phyloP scores from a whole-genome alignment of 2,329 filamentous ascomycete genomes.

The Ceratocystis ficicola region DNA sequence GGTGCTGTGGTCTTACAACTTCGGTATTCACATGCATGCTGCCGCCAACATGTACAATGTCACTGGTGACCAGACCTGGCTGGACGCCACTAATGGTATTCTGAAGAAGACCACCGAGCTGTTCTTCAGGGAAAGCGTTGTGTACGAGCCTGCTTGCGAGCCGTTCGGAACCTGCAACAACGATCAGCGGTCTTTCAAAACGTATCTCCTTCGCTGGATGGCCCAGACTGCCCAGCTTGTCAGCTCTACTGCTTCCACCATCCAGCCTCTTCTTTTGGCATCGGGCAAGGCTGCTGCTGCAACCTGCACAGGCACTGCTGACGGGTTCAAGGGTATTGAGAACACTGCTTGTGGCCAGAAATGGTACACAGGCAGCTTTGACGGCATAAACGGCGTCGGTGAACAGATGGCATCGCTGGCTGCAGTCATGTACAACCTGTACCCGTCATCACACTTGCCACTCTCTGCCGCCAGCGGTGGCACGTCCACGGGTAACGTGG shows the following conservation, averaged over 20 bases:
- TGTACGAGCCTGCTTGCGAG: constrained; percentile 59
- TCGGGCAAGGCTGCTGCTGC: constrained; percentile 41
- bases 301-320: constrained; percentile 38
- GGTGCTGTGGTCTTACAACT: constrained; percentile 52
- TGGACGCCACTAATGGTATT: constrained; percentile 47
- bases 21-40: constrained; percentile 52
- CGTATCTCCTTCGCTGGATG: constrained; percentile 58
- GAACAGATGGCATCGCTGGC: constrained; percentile 57
- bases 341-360: constrained; percentile 55
- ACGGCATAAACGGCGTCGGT: constrained; percentile 51
- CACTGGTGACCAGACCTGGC: constrained; percentile 42
- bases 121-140: constrained; percentile 44
- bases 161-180: constrained; percentile 47
- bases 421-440: constrained; percentile 49
- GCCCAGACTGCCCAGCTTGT: constrained; percentile 43
- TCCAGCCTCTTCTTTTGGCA: constrained; percentile 41
- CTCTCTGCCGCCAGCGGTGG: constrained; percentile 46
- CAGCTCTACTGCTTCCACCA: constrained; percentile 38
- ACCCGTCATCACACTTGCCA: constrained; percentile 34
- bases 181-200: constrained; percentile 66
- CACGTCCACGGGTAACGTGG: constrained; percentile 37
- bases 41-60: constrained; percentile 51
- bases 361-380: constrained; percentile 45
- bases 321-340: constrained; percentile 39
- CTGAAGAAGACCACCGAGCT: constrained; percentile 38